Evolutionary conservation across 1,284 basidiomycete species (phyloP).

Genomic region (Fomitopsis pinicola): DNA sequence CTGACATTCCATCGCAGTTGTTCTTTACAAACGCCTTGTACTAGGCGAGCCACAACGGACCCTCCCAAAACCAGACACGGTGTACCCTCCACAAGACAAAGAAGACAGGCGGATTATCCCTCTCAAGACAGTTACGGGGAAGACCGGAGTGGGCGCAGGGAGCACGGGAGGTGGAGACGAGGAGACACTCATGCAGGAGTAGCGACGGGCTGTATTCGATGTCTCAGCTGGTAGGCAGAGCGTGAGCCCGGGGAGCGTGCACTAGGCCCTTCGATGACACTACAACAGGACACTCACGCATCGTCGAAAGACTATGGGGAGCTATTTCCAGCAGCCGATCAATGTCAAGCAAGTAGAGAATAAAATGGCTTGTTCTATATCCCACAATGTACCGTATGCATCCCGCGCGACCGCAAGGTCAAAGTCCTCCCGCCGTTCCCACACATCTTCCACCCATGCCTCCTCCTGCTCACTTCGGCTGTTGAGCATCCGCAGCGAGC

Average conservation of each 20-base stretch:
- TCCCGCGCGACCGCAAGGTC: neutral
- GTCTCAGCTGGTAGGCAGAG: no score
- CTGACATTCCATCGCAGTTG: neutral
- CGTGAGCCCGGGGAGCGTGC: no score
- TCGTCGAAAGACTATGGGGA: no score
- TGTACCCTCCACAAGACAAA: constrained; percentile 3
- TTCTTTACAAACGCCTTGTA: constrained; percentile 52
- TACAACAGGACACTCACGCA: no score
- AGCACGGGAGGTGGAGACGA: neutral
- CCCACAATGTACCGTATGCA: no score
- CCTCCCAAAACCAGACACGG: constrained; percentile 22
- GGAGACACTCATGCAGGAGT: neutral
- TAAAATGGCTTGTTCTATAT: neutral
- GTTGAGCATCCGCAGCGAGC: neutral
- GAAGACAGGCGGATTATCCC: neutral
- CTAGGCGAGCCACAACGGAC: constrained; percentile 53
- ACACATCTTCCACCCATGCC: neutral
- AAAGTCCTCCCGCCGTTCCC: neutral
- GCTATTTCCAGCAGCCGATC: no score
- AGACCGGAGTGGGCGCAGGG: neutral
- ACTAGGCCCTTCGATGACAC: no score
- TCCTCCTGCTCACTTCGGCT: constrained; percentile 17
- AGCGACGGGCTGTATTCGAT: neutral
- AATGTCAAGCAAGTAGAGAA: no score
- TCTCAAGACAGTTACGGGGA: neutral